A percentile compares a stretch with the other conserved stretches of the same genome.
phyloP scores from a whole-genome alignment of 352 stramenopile genomes.

The Peronosclerospora sorghi region DNA sequence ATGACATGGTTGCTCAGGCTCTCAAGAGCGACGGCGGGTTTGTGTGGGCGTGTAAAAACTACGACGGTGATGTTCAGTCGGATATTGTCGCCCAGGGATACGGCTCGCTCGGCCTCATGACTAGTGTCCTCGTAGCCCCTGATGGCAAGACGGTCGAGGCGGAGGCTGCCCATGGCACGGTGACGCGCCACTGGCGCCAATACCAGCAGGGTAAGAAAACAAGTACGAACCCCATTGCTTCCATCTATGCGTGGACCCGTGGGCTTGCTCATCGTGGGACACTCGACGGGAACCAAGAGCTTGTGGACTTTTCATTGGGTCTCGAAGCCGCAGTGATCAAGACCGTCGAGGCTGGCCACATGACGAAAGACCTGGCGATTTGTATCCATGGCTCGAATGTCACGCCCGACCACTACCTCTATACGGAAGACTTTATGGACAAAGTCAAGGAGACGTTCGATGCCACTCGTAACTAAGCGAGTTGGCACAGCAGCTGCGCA shows the following conservation, averaged over 20 bases:
- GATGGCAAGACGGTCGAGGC: slow-evolving; percentile 78
- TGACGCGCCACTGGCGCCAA: slow-evolving; percentile 74
- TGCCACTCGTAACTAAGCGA: slow-evolving; percentile 31
- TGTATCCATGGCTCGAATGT: slow-evolving; percentile 55
- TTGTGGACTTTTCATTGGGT: slow-evolving; percentile 42
- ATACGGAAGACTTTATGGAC: slow-evolving; percentile 78
- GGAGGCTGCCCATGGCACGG: slow-evolving; percentile 73
- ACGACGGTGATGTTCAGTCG: slow-evolving; percentile 73
- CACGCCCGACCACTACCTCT: slow-evolving; percentile 38
- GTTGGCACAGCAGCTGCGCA: too few species aligned
- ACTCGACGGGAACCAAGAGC: slow-evolving; percentile 66
- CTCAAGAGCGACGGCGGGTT: slow-evolving; percentile 71
- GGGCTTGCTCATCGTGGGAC: slow-evolving; percentile 58
- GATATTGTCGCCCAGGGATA: slow-evolving; percentile 76
- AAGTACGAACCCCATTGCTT: slow-evolving; percentile 70
- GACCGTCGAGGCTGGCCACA: slow-evolving; percentile 63
- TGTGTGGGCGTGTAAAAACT: slow-evolving; percentile 81
- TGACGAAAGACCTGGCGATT: slow-evolving; percentile 81
- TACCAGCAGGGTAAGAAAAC: slow-evolving; percentile 77
- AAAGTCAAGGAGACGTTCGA: slow-evolving; percentile 76
- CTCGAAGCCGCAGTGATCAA: slow-evolving; percentile 63
- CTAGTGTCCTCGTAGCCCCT: slow-evolving; percentile 50
- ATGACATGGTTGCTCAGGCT: slow-evolving; percentile 78
- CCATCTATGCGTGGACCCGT: slow-evolving; percentile 75
- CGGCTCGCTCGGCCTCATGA: slow-evolving; percentile 74